Conservation (phyloP, 2,329 filamentous ascomycete genomes). For the Macrophomina tecta region DNA sequence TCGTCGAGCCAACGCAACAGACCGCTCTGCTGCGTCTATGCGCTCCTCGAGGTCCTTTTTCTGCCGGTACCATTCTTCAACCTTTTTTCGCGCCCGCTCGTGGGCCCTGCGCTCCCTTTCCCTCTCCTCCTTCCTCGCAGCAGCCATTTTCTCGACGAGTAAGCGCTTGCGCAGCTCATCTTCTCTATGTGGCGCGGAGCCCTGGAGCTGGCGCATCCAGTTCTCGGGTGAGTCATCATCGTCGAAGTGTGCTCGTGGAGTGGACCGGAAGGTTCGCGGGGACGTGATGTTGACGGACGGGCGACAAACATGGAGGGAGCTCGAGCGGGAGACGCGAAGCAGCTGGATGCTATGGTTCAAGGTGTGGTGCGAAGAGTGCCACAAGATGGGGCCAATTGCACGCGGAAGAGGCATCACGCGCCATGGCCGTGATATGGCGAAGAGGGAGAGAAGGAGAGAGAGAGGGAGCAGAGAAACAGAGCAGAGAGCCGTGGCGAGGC, state of each 20-base stretch:
- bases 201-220: background rate
- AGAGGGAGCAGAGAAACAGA: background rate
- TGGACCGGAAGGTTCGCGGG: background rate
- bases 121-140: background rate
- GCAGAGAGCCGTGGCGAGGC: background rate
- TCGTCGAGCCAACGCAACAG: background rate
- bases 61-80: background rate
- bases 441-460: background rate
- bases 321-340: background rate
- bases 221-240: background rate
- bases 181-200: background rate
- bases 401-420: background rate
- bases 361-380: background rate
- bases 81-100: background rate
- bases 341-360: background rate
- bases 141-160: background rate
- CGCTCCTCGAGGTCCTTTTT: background rate
- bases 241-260: background rate
- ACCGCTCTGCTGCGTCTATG: background rate
- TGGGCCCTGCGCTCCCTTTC: background rate
- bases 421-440: conserved; percentile 1
- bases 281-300: background rate
- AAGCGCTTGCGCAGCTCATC: background rate
- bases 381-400: background rate
- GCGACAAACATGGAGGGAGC: too few relatives aligned